Conservation (phyloP, 345 rosid genomes). For the Anastatica hierochuntica region DNA sequence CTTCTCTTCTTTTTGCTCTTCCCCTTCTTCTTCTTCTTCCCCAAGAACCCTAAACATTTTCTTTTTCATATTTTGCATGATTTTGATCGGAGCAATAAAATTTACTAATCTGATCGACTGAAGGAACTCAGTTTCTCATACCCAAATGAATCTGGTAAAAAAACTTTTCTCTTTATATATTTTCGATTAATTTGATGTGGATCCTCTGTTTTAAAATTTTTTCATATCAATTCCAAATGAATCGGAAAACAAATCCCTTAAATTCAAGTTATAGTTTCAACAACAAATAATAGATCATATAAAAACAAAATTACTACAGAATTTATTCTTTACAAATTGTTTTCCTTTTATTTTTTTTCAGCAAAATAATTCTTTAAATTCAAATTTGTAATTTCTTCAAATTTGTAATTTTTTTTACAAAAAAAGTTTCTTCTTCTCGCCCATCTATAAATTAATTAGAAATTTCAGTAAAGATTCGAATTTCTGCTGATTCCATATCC, state of each 20-base stretch:
- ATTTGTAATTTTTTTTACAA: no score
- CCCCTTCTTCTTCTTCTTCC: slow-evolving; percentile 15
- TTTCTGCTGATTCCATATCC: no score
- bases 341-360: not conserved
- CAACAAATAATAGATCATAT: no score
- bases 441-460: no score
- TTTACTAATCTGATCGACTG: slow-evolving; percentile 6
- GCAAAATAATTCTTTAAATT: not conserved
- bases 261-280: no score
- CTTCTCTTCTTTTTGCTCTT: slow-evolving; percentile 15
- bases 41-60: slow-evolving; percentile 13
- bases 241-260: no score
- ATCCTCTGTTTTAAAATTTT: slow-evolving; percentile 11
- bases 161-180: not conserved
- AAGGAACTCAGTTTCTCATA: slow-evolving; percentile 9
- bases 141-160: slow-evolving; percentile 27
- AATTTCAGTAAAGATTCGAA: no score
- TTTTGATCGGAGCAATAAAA: not conserved
- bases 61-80: not conserved
- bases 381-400: not conserved
- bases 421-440: not conserved
- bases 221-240: slow-evolving; percentile 7
- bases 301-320: no score
- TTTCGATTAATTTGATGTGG: not conserved
- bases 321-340: no score